phyloP scores from a whole-genome alignment of 2,329 filamentous ascomycete species.

The Aspergillus alliaceus region DNA sequence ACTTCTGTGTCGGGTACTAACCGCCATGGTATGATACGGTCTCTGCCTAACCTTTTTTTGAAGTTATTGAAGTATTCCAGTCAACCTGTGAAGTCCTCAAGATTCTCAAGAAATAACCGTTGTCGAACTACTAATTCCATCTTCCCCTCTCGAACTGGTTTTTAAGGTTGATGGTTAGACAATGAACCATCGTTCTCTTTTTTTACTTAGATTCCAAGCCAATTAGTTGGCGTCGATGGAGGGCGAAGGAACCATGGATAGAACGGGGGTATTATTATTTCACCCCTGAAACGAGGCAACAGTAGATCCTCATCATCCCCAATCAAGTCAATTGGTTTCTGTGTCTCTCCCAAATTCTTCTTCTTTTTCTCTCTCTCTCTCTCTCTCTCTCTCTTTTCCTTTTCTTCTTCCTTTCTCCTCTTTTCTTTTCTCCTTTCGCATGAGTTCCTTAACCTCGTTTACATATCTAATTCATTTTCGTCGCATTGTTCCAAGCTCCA shows the following conservation, averaged over 20 bases:
- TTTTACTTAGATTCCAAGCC: background rate
- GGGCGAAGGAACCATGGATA: background rate
- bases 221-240: background rate
- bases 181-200: background rate
- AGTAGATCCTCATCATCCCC: constrained; percentile 25
- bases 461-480: too few relatives aligned
- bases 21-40: background rate
- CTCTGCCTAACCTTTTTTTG: background rate
- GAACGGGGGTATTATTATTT: constrained; percentile 15
- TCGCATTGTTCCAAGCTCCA: background rate
- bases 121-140: background rate
- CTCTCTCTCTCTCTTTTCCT: constrained; percentile 4
- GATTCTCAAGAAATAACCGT: too few relatives aligned
- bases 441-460: too few relatives aligned
- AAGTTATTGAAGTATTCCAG: too few relatives aligned
- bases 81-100: too few relatives aligned
- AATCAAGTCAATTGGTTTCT: background rate
- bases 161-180: background rate
- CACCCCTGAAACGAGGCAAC: constrained; percentile 24
- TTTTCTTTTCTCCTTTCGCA: background rate
- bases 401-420: background rate
- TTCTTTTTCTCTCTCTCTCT: constrained; percentile 2
- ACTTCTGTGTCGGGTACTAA: background rate
- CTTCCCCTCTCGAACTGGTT: too few relatives aligned
- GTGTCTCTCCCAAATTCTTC: constrained; percentile 5